phyloP scores from a whole-genome alignment of 495 filamentous ascomycete species.

The Glutinoglossum americanum region DNA sequence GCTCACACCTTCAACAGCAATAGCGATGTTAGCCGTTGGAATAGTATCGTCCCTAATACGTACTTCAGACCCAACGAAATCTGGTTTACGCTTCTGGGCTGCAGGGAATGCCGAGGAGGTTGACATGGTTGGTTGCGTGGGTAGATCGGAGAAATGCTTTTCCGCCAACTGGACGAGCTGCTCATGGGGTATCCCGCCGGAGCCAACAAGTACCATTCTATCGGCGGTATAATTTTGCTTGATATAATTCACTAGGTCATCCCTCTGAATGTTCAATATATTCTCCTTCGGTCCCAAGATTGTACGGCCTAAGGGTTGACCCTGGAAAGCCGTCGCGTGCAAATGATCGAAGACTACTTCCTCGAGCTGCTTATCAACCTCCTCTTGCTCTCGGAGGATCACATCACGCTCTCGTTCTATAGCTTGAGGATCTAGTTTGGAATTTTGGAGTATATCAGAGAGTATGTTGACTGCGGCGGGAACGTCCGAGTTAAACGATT shows the following conservation, averaged over 20 bases:
- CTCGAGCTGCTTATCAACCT: constrained; percentile 98
- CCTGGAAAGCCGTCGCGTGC: constrained; percentile 92
- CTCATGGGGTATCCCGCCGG: constrained; percentile 83
- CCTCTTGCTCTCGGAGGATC: constrained; percentile 95
- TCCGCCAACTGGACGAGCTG: constrained; percentile 89
- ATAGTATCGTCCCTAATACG: constrained; percentile 89
- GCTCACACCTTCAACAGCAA: constrained; percentile 97
- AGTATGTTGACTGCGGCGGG: constrained; percentile 93
- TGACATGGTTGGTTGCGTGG: constrained; percentile 45
- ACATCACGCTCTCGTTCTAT: constrained; percentile 97
- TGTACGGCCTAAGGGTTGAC: constrained; percentile 87
- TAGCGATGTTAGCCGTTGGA: constrained; percentile 88
- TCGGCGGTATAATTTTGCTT: constrained; percentile 98
- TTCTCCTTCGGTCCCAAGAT: constrained; percentile 97
- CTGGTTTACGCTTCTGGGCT: constrained; percentile 66
- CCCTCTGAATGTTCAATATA: constrained; percentile 82
- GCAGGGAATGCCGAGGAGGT: constrained; percentile 38
- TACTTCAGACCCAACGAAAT: constrained; percentile 91
- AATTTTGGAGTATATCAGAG: constrained; percentile 96
- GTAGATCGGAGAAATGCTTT: constrained; percentile 73
- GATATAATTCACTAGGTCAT: constrained; percentile 86
- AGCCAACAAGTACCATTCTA: constrained; percentile 94
- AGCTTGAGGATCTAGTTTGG: constrained; percentile 75
- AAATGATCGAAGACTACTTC: constrained; percentile 99
- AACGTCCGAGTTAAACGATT: constrained; percentile 93